Evolutionary conservation across 208 protist species (phyloP).

Genomic region (Vickermania ingenoplastis): DNA sequence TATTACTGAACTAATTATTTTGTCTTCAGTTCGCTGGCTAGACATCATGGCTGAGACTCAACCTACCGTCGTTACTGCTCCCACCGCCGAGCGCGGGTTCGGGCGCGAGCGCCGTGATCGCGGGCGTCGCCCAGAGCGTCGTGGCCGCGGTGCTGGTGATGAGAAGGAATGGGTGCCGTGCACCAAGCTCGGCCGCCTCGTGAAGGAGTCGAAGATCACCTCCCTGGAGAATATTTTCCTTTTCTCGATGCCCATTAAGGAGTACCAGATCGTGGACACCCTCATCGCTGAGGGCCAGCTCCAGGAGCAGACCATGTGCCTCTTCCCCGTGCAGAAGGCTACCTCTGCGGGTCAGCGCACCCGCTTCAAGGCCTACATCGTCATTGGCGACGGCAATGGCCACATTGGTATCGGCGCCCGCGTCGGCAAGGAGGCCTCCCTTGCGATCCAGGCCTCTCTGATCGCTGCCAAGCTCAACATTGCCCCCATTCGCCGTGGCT

Average conservation of each 20-base stretch:
- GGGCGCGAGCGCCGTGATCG: constrained; percentile 32
- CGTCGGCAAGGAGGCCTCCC: constrained; percentile 98
- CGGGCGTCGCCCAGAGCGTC: constrained; percentile 33
- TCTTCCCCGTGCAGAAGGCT: constrained; percentile 99
- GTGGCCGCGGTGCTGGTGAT: constrained; percentile 43
- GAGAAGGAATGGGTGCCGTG: constrained; percentile 96
- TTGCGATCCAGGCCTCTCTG: constrained; percentile 97
- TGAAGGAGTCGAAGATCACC: constrained; percentile 95
- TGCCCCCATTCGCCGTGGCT: constrained; percentile 97
- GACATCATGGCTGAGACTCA: constrained; percentile 67
- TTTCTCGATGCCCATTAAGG: constrained; percentile 99
- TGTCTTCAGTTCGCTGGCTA: no score
- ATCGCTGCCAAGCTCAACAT: constrained; percentile 98
- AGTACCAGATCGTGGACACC: constrained; percentile 98
- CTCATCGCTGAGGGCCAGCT: constrained; percentile 89
- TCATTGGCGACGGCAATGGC: constrained; percentile 97
- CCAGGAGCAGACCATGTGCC: constrained; percentile 96
- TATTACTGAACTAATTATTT: background rate
- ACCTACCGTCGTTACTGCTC: constrained; percentile 23
- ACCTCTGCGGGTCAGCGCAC: constrained; percentile 99
- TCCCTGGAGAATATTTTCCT: constrained; percentile 98
- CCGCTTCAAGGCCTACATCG: constrained; percentile 99
- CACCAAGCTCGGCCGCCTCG: constrained; percentile 99
- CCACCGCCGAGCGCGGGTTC: constrained; percentile 50
- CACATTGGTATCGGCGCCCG: constrained; percentile 99